A percentile compares a stretch with the other conserved stretches of the same genome.
phyloP scores from a whole-genome alignment of 2,329 filamentous ascomycete genomes.

The Davidsoniella australis region DNA sequence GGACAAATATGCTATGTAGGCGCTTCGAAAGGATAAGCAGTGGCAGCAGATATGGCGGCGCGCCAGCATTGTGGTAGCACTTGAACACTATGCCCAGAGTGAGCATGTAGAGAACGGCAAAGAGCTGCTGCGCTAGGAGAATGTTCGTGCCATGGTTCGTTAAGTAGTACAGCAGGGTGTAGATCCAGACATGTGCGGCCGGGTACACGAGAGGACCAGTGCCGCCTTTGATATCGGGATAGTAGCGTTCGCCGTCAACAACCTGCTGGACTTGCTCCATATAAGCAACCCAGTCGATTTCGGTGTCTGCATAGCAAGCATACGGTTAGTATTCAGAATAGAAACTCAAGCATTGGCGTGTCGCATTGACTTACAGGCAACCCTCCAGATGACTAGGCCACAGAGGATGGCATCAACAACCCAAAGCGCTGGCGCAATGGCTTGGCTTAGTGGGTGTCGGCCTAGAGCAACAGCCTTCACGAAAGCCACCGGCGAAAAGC shows the following conservation, averaged over 20 bases:
- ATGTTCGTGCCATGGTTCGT: slow-evolving; percentile 66
- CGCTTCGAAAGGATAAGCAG: slow-evolving; percentile 80
- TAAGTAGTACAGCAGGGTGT: slow-evolving; percentile 59
- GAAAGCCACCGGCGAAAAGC: slow-evolving; percentile 11
- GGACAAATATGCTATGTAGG: slow-evolving; percentile 80
- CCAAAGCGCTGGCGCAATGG: slow-evolving; percentile 45
- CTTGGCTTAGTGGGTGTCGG: slow-evolving; percentile 30
- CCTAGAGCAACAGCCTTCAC: slow-evolving; percentile 30
- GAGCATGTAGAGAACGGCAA: slow-evolving; percentile 60
- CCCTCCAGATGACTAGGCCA: slow-evolving; percentile 56
- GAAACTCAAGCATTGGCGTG: neutral
- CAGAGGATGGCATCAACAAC: slow-evolving; percentile 56
- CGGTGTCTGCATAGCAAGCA: slow-evolving; percentile 48
- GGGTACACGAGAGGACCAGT: slow-evolving; percentile 94
- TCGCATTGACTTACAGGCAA: slow-evolving; percentile 51
- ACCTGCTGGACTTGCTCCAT: slow-evolving; percentile 83
- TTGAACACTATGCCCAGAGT: slow-evolving; percentile 62
- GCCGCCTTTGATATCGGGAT: slow-evolving; percentile 65
- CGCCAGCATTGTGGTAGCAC: slow-evolving; percentile 62
- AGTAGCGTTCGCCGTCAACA: slow-evolving; percentile 72
- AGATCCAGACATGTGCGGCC: slow-evolving; percentile 83
- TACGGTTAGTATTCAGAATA: neutral
- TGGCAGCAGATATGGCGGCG: slow-evolving; percentile 74
- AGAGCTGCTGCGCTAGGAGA: slow-evolving; percentile 64
- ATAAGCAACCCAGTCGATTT: slow-evolving; percentile 95